Evolutionary conservation across 2,329 filamentous ascomycete genomes (phyloP).

Genomic region (Cercospora brassicicola): DNA sequence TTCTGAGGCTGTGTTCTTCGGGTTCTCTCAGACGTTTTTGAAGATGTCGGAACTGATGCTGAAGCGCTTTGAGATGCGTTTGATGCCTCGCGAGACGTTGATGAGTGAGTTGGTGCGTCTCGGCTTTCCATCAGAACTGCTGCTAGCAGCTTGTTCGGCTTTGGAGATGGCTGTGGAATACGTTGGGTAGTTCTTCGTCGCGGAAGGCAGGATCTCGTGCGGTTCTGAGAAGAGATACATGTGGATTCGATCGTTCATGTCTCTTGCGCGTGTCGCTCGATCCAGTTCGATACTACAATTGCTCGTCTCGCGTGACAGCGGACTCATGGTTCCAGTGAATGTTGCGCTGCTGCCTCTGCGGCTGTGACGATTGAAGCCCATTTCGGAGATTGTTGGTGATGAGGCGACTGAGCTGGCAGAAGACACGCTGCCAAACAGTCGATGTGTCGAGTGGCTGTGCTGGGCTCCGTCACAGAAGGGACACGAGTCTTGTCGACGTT

Average conservation of each 20-base stretch:
- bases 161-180: constrained; percentile 26
- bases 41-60: constrained; percentile 16
- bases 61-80: constrained; percentile 23
- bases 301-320: constrained; percentile 36
- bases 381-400: constrained; percentile 27
- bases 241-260: constrained; percentile 40
- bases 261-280: constrained; percentile 34
- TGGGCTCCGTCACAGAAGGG: constrained; percentile 47
- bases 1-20: not conserved
- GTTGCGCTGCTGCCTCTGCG: constrained; percentile 32
- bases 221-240: constrained; percentile 37
- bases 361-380: constrained; percentile 19
- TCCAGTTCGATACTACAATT: constrained; percentile 32
- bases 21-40: constrained; percentile 16
- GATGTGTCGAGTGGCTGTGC: constrained; percentile 47
- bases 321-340: constrained; percentile 26
- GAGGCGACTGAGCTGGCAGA: constrained; percentile 38
- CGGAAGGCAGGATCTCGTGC: constrained; percentile 38
- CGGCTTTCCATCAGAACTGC: constrained; percentile 8
- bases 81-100: constrained; percentile 17
- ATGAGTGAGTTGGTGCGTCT: constrained; percentile 14
- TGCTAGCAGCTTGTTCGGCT: constrained; percentile 14
- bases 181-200: constrained; percentile 37
- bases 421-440: constrained; percentile 50
- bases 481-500: constrained; percentile 50